Percentiles rank a stretch among this genome's conserved stretches.
phyloP scores from a whole-genome alignment of 163 green algal genomes.

The Chloroidium sp. region DNA sequence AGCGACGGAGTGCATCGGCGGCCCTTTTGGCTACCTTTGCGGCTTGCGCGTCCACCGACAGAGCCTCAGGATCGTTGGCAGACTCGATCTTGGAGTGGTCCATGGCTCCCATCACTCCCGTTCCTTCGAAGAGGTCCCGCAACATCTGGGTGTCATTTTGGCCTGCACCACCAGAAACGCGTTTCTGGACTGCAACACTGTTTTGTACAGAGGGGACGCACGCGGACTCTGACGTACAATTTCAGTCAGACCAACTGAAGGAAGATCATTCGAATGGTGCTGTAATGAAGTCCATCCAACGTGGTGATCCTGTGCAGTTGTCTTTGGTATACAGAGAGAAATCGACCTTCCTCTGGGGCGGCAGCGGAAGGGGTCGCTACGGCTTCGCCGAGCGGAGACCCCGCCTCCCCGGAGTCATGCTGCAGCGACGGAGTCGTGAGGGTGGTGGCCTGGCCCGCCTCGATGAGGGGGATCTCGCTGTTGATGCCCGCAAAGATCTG shows the following conservation, averaged over 20 bases:
- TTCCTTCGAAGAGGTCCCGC: slow-evolving; percentile 68
- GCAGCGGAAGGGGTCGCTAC: too few species aligned
- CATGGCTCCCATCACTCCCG: slow-evolving; percentile 48
- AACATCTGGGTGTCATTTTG: slow-evolving; percentile 40
- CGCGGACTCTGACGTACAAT: not conserved
- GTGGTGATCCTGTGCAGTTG: too few species aligned
- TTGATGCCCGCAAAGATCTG: slow-evolving; percentile 58
- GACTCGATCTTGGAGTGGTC: slow-evolving; percentile 75
- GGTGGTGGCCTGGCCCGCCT: not conserved
- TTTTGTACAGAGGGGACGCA: not conserved
- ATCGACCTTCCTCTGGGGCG: too few species aligned
- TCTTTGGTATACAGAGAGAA: too few species aligned
- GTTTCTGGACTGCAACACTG: not conserved
- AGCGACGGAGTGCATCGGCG: slow-evolving; percentile 62
- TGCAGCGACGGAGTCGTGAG: not conserved
- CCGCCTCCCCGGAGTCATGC: not conserved
- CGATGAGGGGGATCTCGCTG: not conserved
- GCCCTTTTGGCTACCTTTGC: slow-evolving; percentile 55
- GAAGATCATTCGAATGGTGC: not conserved
- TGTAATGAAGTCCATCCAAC: too few species aligned
- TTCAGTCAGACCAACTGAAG: not conserved
- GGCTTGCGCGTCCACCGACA: slow-evolving; percentile 52
- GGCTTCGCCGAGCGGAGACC: too few species aligned
- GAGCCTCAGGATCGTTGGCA: slow-evolving; percentile 54
- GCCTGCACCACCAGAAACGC: not conserved